Base-by-base conservation (phyloP, 306 rosid species). In the Pueraria montana region DNA sequence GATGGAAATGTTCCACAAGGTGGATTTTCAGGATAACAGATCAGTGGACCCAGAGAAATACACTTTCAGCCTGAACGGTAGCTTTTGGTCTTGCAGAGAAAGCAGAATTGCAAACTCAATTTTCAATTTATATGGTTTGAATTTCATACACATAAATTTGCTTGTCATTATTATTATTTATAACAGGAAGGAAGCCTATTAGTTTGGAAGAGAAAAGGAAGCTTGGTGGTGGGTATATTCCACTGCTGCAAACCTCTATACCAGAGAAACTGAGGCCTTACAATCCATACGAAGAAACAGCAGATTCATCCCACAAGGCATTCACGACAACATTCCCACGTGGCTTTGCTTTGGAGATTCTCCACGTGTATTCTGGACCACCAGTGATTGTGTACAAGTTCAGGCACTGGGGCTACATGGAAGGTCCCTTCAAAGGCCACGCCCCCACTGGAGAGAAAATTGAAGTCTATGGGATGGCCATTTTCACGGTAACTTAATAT, bases 331-430 rank as follows among this genome's bases (percentile, higher is more conserved):
- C 95, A 0, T 91, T 92, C 59, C 94, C 97, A 2, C 88, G 90
- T 3, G 94, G 97, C 6, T 92, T 92, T 69, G 95, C 93, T 17
- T 50, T 91, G 18, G 93, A 92, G 82, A 34, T 92, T 74, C 65
- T 91, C 1, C 84, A 83, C 4, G 91, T 87, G 0, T 91, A 88
- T 67, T 46, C 89, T 9, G 95, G 93, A 36, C 93, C 97, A 1
- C 95, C 97, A 0, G 46, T 78, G 55, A 87, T 89, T 42, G 86
- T 86, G 8, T 92, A 77, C 87, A 92, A 92, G 66, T 92, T 92
- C 76, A 89, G 95, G 82, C 95, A 92, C 56, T 92, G 97, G 95
- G 95, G 92, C 16, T 85, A 73, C 84, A 88, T 91, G 94, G 96
- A 92, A 46, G 96, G 96, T 58, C 92, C 96, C 84, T 91, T 87